Conservation (phyloP, 2,329 filamentous ascomycete genomes). For the Sordariomycetes sp. region DNA sequence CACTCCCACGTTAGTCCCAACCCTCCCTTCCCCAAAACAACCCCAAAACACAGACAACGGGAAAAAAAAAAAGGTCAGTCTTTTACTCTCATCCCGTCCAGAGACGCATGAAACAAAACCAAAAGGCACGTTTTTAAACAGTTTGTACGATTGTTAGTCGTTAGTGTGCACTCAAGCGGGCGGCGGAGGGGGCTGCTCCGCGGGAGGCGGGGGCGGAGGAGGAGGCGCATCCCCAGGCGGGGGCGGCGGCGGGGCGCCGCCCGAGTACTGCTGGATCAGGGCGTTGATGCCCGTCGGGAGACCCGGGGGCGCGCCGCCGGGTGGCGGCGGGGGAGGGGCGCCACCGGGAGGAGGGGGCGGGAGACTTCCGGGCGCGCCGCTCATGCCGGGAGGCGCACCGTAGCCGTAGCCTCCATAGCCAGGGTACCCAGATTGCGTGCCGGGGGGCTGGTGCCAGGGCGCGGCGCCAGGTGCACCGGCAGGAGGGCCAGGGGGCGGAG, state of each 20-base stretch:
- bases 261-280: conserved; percentile 53
- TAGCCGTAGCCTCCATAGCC: conserved; percentile 35
- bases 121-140: background rate
- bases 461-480: conserved; percentile 21
- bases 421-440: conserved; percentile 39
- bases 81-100: background rate
- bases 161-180: background rate
- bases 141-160: background rate
- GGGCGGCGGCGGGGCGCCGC: conserved; percentile 35
- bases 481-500: conserved; percentile 8
- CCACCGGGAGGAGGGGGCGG: conserved; percentile 24
- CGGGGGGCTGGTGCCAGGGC: conserved; percentile 49
- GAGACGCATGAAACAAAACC: background rate
- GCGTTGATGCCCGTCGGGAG: conserved; percentile 45
- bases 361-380: conserved; percentile 25
- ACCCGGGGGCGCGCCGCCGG: conserved; percentile 32
- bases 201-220: conserved; percentile 39
- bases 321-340: conserved; percentile 16
- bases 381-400: conserved; percentile 38
- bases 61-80: too few relatives aligned
- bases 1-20: too few relatives aligned
- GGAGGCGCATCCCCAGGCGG: conserved; percentile 47
- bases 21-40: too few relatives aligned
- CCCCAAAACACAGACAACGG: too few relatives aligned
- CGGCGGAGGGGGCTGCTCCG: background rate